These are phyloP conservation scores for Cydonia oblonga DNA, from an alignment of 331 rosid species.

Conservation along the genomic window DNA sequence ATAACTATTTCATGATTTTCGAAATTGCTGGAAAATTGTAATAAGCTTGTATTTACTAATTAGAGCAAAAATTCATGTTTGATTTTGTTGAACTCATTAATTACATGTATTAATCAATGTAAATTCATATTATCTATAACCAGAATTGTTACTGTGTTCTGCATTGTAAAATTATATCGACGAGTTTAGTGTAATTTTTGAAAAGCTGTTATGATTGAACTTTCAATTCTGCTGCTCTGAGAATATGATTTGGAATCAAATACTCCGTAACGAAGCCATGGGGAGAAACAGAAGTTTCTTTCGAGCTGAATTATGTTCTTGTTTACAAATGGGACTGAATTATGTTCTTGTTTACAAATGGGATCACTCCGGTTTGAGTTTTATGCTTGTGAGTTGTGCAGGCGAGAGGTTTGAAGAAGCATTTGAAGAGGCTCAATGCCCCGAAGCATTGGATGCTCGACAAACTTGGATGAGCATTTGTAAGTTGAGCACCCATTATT, in stretches of 20 bases:
- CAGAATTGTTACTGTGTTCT: neutral
- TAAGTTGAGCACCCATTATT: neutral
- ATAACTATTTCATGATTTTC: neutral
- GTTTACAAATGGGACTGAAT: neutral
- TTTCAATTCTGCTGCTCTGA: no score
- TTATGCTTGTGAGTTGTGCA: neutral
- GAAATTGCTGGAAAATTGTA: neutral
- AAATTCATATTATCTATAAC: neutral
- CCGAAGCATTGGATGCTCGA: conserved; percentile 34
- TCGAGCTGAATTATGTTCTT: neutral
- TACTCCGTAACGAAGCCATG: no score
- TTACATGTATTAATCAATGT: neutral
- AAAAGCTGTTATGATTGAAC: no score
- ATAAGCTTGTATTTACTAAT: neutral
- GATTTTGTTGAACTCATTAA: neutral
- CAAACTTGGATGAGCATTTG: conserved; percentile 27
- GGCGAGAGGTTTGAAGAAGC: conserved; percentile 33
- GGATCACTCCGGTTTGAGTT: neutral
- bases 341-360: neutral
- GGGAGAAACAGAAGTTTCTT: neutral
- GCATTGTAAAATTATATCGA: neutral
- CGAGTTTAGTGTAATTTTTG: no score
- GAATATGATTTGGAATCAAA: no score
- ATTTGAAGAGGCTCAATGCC: conserved; percentile 31
- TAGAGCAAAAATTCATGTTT: neutral